Evolutionary conservation across 352 stramenopile genomes (phyloP).

Genomic region (Globisporangium megalacanthum): DNA sequence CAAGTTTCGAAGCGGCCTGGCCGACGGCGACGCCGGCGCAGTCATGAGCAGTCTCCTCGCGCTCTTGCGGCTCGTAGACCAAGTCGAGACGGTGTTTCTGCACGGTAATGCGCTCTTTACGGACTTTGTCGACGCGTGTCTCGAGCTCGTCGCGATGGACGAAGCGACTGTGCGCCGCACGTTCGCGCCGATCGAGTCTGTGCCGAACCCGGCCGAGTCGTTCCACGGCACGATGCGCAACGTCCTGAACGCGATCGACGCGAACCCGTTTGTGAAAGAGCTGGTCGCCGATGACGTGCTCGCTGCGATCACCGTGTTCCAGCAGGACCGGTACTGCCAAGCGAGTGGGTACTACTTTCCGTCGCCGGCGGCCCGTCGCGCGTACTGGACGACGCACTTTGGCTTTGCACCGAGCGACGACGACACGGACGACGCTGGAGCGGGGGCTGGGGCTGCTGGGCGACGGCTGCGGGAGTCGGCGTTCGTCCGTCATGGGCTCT

Average conservation of each 20-base stretch:
- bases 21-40: slow-evolving; percentile 46
- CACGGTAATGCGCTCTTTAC: slow-evolving; percentile 57
- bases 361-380: slow-evolving; percentile 28
- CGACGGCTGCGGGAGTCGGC: slow-evolving; percentile 21
- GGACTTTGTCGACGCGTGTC: slow-evolving; percentile 49
- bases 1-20: slow-evolving; percentile 52
- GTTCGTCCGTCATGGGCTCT: slow-evolving; percentile 42
- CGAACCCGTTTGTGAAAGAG: slow-evolving; percentile 61
- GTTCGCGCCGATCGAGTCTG: slow-evolving; percentile 52
- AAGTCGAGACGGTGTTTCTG: slow-evolving; percentile 72
- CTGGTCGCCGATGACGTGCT: slow-evolving; percentile 51
- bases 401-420: slow-evolving; percentile 34
- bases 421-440: slow-evolving; percentile 3
- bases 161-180: slow-evolving; percentile 29
- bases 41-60: slow-evolving; percentile 59
- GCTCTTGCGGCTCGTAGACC: slow-evolving; percentile 61
- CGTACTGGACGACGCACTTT: slow-evolving; percentile 64
- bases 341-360: slow-evolving; percentile 71
- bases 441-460: too few relatives aligned
- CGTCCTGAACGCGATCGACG: slow-evolving; percentile 58
- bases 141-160: slow-evolving; percentile 41
- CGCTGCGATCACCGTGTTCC: slow-evolving; percentile 48
- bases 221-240: slow-evolving; percentile 75
- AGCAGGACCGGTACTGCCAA: slow-evolving; percentile 66
- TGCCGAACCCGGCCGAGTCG: slow-evolving; percentile 63